Base-by-base conservation (phyloP, 1,284 basidiomycete species). In the Trichosporon asahii region DNA sequence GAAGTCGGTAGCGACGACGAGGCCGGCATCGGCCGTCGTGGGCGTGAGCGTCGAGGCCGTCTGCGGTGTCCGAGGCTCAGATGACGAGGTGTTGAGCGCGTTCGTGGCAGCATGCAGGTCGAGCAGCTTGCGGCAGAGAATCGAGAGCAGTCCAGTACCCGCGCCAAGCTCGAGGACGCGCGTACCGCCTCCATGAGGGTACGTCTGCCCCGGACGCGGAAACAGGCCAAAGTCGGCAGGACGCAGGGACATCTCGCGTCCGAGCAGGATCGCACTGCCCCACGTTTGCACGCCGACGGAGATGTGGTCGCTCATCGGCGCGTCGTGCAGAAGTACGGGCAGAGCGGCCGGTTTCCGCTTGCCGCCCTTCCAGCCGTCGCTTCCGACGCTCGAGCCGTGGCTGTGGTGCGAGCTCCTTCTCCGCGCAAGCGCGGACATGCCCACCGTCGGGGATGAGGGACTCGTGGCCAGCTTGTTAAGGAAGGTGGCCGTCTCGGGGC, bases 201-300 rank as follows among this genome's bases (percentile, higher is more conserved):
- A 37, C n/a, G 27, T n/a, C 18, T 61, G 15, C 5, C 57, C 57
- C 9, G 65, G 33, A n/a, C 61, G 67, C 4, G 40, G 61, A 70
- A 77, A 78, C 14, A 82, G 69, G 8, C 78, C 80, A 67, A 80
- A 82, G 21, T 75, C 71, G 0, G 70, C 77, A 0, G 92, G 91
- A 29, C 86, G 79, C 23, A 89, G 86, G 0, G 88, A 87, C 66
- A 95, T 88, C 82, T 90, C 87, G 76, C 94, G 89, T 0, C 92
- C 89, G 53, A 96, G 86, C 4, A 95, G 88, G 74, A 91, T 93
- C 0, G 92, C 91, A 4, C 89, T 88, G 1, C 93, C 94, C 94
- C 94, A 96, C 0, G 94, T 96, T 82, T 95, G 93, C 21, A 93
- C 90, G 6, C 94, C 94, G 21, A 95, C 90, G 66, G 88, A 89